Conservation (phyloP, 371 early-diverging fungal species). For the Haplosporangium sp. region DNA sequence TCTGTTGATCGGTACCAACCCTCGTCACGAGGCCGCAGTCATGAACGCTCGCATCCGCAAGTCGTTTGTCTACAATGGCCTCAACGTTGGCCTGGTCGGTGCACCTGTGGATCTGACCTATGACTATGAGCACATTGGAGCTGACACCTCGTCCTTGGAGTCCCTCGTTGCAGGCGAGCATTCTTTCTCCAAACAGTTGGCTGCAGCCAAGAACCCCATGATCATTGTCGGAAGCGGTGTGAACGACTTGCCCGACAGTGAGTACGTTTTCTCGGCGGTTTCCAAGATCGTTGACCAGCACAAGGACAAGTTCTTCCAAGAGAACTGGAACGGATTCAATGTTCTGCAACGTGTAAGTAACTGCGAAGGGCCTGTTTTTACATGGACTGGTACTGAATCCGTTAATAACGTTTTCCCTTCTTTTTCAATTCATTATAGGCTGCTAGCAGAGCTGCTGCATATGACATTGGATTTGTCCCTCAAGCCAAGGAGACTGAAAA, state of each 20-base stretch:
- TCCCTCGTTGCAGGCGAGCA: conserved; percentile 73
- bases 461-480: conserved; percentile 88
- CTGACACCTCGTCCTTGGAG: conserved; percentile 70
- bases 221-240: conserved; percentile 88
- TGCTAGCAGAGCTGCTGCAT: conserved; percentile 86
- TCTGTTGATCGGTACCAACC: conserved; percentile 92
- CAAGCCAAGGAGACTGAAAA: conserved; percentile 56
- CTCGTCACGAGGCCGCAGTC: conserved; percentile 95
- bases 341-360: conserved; percentile 81
- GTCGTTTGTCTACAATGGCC: conserved; percentile 83
- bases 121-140: conserved; percentile 87
- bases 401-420: not conserved
- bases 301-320: conserved; percentile 71
- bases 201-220: conserved; percentile 90
- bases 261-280: conserved; percentile 71
- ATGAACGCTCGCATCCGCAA: conserved; percentile 95
- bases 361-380: not conserved
- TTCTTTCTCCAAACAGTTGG: conserved; percentile 78
- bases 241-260: conserved; percentile 76
- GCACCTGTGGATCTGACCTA: conserved; percentile 81
- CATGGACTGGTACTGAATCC: not conserved
- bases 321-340: conserved; percentile 89
- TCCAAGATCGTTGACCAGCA: conserved; percentile 73
- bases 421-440: conserved; percentile 58
- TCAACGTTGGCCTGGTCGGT: conserved; percentile 86